A percentile compares a stretch with the other conserved stretches of the same genome.
These are phyloP conservation scores for Lepiota venenata DNA, from an alignment of 768 basidiomycete species.

Conservation along the genomic window DNA sequence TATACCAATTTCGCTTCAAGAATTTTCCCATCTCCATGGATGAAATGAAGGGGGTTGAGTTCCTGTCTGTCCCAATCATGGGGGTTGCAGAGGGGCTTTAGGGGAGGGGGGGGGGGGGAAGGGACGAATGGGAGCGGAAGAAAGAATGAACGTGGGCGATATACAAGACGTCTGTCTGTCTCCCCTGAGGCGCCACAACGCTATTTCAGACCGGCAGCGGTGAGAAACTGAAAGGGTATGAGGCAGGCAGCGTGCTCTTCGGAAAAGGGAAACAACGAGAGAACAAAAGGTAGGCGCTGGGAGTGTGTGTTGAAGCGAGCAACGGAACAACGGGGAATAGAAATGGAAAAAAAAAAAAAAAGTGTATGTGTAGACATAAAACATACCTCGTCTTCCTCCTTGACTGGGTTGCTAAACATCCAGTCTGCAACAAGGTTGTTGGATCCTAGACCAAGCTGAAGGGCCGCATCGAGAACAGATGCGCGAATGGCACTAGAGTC, in stretches of 20 bases:
- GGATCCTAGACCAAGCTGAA: slow-evolving; percentile 60
- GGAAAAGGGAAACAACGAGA: background rate
- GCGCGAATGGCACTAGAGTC: slow-evolving; percentile 63
- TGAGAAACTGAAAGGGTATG: background rate
- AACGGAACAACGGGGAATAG: slow-evolving; percentile 2
- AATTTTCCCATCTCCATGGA: slow-evolving; percentile 1
- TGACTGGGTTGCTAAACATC: slow-evolving; percentile 64
- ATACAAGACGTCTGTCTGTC: too few species aligned
- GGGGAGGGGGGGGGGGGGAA: background rate
- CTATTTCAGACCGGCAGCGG: background rate
- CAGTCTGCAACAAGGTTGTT: slow-evolving; percentile 62
- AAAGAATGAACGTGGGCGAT: background rate
- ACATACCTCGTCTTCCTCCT: slow-evolving; percentile 47
- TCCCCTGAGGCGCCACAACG: too few species aligned
- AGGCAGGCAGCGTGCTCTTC: background rate
- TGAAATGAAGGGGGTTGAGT: background rate
- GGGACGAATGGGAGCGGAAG: too few species aligned
- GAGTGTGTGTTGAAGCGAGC: background rate
- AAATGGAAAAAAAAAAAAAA: background rate
- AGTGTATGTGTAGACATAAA: background rate
- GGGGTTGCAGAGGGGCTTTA: too few species aligned
- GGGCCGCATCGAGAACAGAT: slow-evolving; percentile 70
- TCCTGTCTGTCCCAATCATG: too few species aligned
- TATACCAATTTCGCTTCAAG: slow-evolving; percentile 1
- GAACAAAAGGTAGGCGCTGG: slow-evolving; percentile 1